These are phyloP conservation scores for Trichoderma hamatum DNA, from an alignment of 2,329 filamentous ascomycete species.

Conservation along the genomic window DNA sequence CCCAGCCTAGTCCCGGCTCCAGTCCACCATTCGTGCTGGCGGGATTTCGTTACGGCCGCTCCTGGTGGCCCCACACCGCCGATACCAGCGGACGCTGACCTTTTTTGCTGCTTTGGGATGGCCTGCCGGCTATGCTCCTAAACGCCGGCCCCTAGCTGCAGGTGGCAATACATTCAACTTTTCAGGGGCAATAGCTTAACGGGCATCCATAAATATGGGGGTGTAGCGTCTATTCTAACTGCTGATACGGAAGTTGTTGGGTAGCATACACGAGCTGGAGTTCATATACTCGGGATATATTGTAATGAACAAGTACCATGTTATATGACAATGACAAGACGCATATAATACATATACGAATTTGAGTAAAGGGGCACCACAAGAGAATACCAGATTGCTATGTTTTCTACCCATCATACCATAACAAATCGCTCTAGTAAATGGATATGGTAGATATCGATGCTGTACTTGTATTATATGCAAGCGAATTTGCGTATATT, in stretches of 20 bases:
- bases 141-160: slow-evolving; percentile 15
- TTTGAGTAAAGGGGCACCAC: not conserved
- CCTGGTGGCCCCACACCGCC: not conserved
- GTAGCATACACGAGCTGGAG: not conserved
- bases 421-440: not conserved
- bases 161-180: not conserved
- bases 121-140: not conserved
- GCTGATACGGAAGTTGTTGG: not conserved
- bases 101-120: slow-evolving; percentile 15
- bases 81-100: not conserved
- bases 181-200: not conserved
- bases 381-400: not conserved
- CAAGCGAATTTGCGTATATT: not conserved
- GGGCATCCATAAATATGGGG: fast-evolving
- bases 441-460: no score
- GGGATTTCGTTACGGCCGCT: not conserved
- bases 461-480: no score
- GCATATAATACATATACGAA: not conserved
- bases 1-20: not conserved
- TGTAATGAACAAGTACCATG: not conserved
- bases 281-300: not conserved
- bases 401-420: not conserved
- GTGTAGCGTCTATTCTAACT: not conserved
- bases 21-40: not conserved
- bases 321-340: not conserved